Base-by-base conservation (phyloP, 1,284 basidiomycete genomes). In the Apiotrichum sp. region DNA sequence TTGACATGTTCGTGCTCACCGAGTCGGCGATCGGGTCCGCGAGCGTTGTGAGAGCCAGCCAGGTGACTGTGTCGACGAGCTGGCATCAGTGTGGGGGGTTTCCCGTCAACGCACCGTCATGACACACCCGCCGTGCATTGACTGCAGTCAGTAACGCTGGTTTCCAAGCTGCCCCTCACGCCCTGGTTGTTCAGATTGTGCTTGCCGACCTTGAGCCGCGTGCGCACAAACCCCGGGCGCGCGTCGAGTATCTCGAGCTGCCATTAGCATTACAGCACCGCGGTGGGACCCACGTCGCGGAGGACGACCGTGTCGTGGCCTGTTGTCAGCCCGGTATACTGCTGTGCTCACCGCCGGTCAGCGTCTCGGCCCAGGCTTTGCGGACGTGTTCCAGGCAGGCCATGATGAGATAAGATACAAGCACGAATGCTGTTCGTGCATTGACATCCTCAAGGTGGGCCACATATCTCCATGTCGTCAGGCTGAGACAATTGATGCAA, bases 221-320 rank as follows among this genome's bases (percentile, higher is more conserved):
- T 42, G n/a, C 22, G 11, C 14, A 56, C 51, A 8, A 8, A 53
- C 6, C 59, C 56, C 11, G 59, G 59, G 13, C 56, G 50, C 13
- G 59, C 59, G 4, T 55, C 59, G 45, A 61, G 39, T 29, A 61
- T 42, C 48, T 55, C 51, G 36, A 61, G 50, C 59, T 57, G 44
- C 45, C 35, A 56, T 22, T 9, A 32, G 11, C 3, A 22, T 8
- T 22, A 5, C 2, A 16, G 36, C 7, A 3, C 10, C 1, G 6
- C 6, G 4, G 36, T 38, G 36, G 36, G 36, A 14, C 55, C 33
- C 33, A 55, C 53, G 3, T 40, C 42, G 35, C 47, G 42, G 38
- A 53, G 47, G 5, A 57, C 53, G 32, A 22, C 39, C 22, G 45
- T 29, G 39, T 57, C 59, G 31, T 60, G 59, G n/a, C 49, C 55